phyloP scores from a whole-genome alignment of 805 yeast species.

The Torulaspora microellipsoides region DNA sequence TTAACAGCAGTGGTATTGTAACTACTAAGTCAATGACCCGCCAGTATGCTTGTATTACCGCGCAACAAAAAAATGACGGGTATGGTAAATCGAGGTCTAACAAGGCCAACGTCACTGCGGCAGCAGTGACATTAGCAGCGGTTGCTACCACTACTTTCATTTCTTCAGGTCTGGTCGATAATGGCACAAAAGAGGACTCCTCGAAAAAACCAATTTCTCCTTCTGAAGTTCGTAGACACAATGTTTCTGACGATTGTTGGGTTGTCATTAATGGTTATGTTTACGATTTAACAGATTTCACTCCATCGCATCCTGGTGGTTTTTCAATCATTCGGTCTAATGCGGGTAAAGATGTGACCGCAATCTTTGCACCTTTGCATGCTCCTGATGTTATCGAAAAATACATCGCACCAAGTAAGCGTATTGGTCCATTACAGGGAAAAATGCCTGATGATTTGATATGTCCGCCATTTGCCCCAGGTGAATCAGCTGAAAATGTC shows the following conservation, averaged over 20 bases:
- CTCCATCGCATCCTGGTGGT: conserved; percentile 78
- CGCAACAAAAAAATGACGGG: too few relatives aligned
- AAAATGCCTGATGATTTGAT: conserved; percentile 29
- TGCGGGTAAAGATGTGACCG: conserved; percentile 81
- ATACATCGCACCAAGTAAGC: conserved; percentile 53
- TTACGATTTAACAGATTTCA: conserved; percentile 71
- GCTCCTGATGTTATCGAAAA: conserved; percentile 79
- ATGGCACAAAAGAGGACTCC: conserved; percentile 15
- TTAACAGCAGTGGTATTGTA: too few relatives aligned
- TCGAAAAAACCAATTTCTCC: conserved; percentile 25
- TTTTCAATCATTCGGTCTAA: conserved; percentile 69
- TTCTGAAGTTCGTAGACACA: conserved; percentile 64
- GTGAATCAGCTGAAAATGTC: conserved; percentile 32
- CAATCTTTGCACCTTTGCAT: conserved; percentile 83
- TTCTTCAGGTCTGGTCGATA: conserved; percentile 5
- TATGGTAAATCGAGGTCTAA: too few relatives aligned
- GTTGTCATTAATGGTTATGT: conserved; percentile 74
- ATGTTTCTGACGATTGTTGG: conserved; percentile 75
- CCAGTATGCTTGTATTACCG: too few relatives aligned
- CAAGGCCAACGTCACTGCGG: not conserved
- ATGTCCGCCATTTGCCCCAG: conserved; percentile 32
- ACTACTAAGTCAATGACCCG: too few relatives aligned
- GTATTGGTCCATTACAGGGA: conserved; percentile 52
- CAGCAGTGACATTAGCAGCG: conserved; percentile 3
- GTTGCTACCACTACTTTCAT: conserved; percentile 2